Percentiles rank a stretch among this genome's conserved stretches.
Conservation (phyloP, 768 basidiomycete species). For the Filobasidium wieringae region DNA sequence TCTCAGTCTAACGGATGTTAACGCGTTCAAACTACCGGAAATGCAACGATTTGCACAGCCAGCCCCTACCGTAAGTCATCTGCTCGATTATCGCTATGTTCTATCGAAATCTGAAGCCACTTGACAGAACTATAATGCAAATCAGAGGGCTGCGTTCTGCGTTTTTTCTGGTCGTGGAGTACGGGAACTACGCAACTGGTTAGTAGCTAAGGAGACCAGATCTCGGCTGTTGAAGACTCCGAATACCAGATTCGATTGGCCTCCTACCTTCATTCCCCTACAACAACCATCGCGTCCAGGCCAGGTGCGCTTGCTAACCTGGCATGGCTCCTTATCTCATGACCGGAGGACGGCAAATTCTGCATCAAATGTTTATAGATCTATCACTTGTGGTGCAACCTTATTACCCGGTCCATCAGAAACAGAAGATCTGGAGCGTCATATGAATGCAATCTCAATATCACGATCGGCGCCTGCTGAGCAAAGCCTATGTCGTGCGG, state of each 20-base stretch:
- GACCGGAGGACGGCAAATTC: too few species aligned
- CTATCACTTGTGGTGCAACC: too few species aligned
- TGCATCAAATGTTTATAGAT: too few species aligned
- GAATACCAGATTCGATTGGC: neutral
- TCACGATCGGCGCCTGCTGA: too few species aligned
- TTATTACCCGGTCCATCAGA: too few species aligned
- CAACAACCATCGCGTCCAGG: neutral
- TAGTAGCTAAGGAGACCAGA: conserved; percentile 37
- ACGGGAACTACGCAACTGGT: conserved; percentile 61
- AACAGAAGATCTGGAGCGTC: neutral
- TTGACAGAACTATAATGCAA: conserved; percentile 72
- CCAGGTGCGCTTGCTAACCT: too few species aligned
- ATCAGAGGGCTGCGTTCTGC: conserved; percentile 81
- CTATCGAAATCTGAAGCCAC: neutral
- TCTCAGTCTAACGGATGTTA: conserved; percentile 92
- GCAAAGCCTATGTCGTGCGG: too few species aligned
- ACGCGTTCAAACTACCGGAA: conserved; percentile 71
- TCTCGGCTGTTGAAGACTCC: neutral
- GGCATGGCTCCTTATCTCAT: too few species aligned
- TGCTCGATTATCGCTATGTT: neutral
- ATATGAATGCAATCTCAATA: too few species aligned
- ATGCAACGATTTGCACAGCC: conserved; percentile 80
- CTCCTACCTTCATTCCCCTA: neutral
- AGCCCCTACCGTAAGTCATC: conserved; percentile 60
- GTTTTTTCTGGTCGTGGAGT: conserved; percentile 93